Evolutionary conservation across 257 asterid species (phyloP).

Genomic region (Gynochthodes officinalis): DNA sequence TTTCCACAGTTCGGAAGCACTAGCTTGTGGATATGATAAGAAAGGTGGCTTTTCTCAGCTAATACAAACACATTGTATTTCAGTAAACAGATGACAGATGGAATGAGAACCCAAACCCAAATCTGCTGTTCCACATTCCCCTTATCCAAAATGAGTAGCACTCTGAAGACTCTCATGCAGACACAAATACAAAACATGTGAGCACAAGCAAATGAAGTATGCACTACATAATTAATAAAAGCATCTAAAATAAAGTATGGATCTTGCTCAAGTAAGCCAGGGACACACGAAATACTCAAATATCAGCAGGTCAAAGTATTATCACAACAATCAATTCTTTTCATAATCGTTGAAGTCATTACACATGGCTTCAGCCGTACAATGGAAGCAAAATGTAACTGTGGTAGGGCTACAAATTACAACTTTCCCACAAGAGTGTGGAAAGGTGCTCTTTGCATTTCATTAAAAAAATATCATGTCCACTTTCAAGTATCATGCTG

Average conservation of each 20-base stretch:
- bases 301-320: not conserved
- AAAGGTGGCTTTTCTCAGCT: not conserved
- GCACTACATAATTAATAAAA: not conserved
- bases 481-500: not conserved
- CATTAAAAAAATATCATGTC: not conserved
- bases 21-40: not conserved
- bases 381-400: not conserved
- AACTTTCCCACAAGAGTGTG: not conserved
- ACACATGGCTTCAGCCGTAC: not conserved
- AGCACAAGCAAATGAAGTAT: not conserved
- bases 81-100: not conserved
- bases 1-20: not conserved
- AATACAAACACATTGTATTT: not conserved
- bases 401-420: not conserved
- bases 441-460: not conserved
- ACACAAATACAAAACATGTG: not conserved
- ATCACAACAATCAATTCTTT: not conserved
- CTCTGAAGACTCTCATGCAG: no score
- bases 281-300: not conserved
- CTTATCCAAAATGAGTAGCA: no score
- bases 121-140: not conserved
- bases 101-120: not conserved
- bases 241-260: not conserved
- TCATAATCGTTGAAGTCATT: no score
- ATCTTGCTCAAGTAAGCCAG: not conserved